Evolutionary conservation across 2,329 filamentous ascomycete species (phyloP).

Genomic region (Fusarium illudens): DNA sequence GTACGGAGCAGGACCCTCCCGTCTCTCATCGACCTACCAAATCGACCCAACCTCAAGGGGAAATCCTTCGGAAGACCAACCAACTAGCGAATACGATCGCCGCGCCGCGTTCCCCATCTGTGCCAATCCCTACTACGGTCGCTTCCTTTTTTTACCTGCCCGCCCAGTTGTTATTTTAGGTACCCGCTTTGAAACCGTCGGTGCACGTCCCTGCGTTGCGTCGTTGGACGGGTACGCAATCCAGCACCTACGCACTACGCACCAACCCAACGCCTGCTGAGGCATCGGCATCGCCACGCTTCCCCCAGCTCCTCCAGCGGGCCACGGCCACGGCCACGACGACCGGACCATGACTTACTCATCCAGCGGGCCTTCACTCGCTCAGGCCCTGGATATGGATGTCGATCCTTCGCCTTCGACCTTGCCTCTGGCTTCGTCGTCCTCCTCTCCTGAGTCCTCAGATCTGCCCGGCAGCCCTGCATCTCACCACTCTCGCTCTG

Average conservation of each 20-base stretch:
- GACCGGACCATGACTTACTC: constrained; percentile 47
- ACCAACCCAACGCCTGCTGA: constrained; percentile 11
- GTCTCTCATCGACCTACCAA: constrained; percentile 6
- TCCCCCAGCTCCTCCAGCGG: constrained; percentile 23
- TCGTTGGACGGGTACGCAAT: constrained; percentile 31
- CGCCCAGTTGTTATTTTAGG: constrained; percentile 35
- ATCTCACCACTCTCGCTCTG: constrained; percentile 30
- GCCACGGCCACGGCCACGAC: constrained; percentile 42
- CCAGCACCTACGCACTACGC: constrained; percentile 11
- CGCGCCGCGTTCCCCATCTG: constrained; percentile 24
- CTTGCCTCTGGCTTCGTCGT: constrained; percentile 29
- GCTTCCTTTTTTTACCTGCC: constrained; percentile 9
- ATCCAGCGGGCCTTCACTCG: constrained; percentile 49
- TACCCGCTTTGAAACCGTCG: constrained; percentile 32
- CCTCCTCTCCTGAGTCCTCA: constrained; percentile 34
- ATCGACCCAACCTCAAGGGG: background rate
- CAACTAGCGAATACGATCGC: constrained; percentile 40
- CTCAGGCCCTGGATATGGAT: constrained; percentile 46
- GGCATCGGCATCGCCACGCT: constrained; percentile 38
- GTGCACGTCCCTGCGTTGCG: constrained; percentile 32
- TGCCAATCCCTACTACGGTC: constrained; percentile 13
- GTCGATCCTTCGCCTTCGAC: constrained; percentile 37
- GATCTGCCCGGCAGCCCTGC: constrained; percentile 29
- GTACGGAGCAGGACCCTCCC: background rate
- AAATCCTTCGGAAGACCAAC: constrained; percentile 20